These are phyloP conservation scores for Aquilaria malaccensis DNA, from an alignment of 345 rosid genomes.

Conservation along the genomic window DNA sequence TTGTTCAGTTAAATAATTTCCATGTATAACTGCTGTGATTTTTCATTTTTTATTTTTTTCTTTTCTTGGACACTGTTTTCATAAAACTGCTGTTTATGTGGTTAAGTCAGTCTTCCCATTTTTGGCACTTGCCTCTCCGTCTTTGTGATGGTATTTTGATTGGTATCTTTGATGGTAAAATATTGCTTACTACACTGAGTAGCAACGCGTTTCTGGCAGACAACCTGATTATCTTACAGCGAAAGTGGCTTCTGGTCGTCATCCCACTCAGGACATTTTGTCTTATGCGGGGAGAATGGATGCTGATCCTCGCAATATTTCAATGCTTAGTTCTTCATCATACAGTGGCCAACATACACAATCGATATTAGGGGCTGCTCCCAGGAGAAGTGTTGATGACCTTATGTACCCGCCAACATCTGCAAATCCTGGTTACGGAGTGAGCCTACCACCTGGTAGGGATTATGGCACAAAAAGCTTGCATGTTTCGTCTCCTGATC, in stretches of 20 bases:
- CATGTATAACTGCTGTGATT: slow-evolving; percentile 8
- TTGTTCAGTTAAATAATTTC: slow-evolving; percentile 13
- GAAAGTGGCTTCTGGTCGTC: slow-evolving; percentile 70
- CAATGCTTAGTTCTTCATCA: slow-evolving; percentile 57
- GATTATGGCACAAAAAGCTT: slow-evolving; percentile 88
- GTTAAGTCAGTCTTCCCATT: slow-evolving; percentile 23
- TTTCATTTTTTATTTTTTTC: background rate
- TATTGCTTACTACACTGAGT: slow-evolving; percentile 54
- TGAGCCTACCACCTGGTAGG: slow-evolving; percentile 98
- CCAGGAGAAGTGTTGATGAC: slow-evolving; percentile 77
- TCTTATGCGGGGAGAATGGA: slow-evolving; percentile 79
- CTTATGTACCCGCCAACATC: slow-evolving; percentile 55
- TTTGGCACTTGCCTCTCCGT: slow-evolving; percentile 8
- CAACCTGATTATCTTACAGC: slow-evolving; percentile 83
- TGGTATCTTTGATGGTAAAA: slow-evolving; percentile 27
- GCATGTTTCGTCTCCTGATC: slow-evolving; percentile 55
- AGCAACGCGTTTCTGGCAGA: slow-evolving; percentile 90
- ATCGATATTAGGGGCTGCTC: slow-evolving; percentile 89
- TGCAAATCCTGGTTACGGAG: slow-evolving; percentile 94
- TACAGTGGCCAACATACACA: slow-evolving; percentile 67
- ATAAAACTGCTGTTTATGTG: slow-evolving; percentile 6
- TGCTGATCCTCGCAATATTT: slow-evolving; percentile 58
- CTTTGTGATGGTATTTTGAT: slow-evolving; percentile 22
- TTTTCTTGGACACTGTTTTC: background rate
- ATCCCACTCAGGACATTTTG: slow-evolving; percentile 57